Base-by-base conservation (phyloP, 1,139 yeast genomes). In the Nakaseomyces glabratus region DNA sequence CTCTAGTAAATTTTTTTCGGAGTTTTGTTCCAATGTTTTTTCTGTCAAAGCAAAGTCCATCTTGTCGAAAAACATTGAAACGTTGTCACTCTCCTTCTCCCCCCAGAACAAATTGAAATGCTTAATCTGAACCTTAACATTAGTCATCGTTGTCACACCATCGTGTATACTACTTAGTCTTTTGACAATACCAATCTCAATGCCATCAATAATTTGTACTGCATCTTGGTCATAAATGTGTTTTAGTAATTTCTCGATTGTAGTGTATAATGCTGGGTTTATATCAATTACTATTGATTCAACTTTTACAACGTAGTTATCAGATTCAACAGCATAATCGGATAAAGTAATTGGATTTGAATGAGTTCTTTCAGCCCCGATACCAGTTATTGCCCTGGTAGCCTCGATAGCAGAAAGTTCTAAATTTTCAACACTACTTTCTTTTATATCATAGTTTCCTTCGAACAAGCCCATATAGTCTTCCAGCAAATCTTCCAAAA, bases 101-200 rank as follows among this genome's bases (percentile, higher is more conserved):
- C 50, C 54, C 48, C 50, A 51, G 22, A 43, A 42, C 9, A 80
- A 12, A 18, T 63, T 58, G 1, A 76, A 41, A 4, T 61, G 58
- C 0, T 79, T 76, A 3, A 76, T 52, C 1, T 74, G 69, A 3
- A 82, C 36, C 30, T 82, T 63, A 4, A 69, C 30, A 42, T 73
- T 76, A 21, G 58, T 56, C 2, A 68, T 61, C 18, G 60, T 51
- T 3, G 69, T 62, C 1, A 60, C 48, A 2, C 66, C 61, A 7
- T 55, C 48, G 35, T 71, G 57, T 15, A 65, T 52, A 8, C 45
- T 46, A 20, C 63, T 60, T 12, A 80, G 52, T 12, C 61, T 52
- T 24, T 56, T 57, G 9, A 82, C 64, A 2, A 80, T 71, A n/a
- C 72, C 69, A 17, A 72, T 58, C 40, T 86, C 93, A 14, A 85